Base-by-base conservation (phyloP, 2,329 filamentous ascomycete species). In the Thielaviopsis punctulata region DNA sequence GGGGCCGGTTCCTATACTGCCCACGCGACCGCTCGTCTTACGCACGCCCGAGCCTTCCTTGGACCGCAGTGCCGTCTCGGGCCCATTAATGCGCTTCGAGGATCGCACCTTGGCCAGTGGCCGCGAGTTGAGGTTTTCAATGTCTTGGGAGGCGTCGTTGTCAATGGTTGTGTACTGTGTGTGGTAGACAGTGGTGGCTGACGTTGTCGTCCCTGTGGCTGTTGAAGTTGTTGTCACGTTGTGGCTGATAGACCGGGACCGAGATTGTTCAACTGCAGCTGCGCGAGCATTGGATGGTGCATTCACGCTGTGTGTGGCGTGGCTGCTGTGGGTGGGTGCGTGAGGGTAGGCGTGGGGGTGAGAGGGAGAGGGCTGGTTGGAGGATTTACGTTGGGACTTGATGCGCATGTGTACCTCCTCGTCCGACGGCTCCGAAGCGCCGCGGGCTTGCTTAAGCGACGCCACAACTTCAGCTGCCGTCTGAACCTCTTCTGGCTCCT, bases 361-460 rank as follows among this genome's bases (percentile, higher is more conserved):
- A 7, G 49, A 47, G 36, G 53, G 53, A 1, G 53, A 55, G 10
- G 53, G 53, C 41, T 55, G 53, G 39, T 55, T 52, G 19, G 75
- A 83, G 39, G 69, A 69, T 68, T 81, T 85, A 59, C 75, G 82
- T 60, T 72, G 78, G 54, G 78, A 77, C 57, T 76, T 76, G 73
- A 86, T 79, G 48, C 87, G 82, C 45, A 94, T 68, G 61, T 88
- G 83, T 60, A 79, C 77, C 63, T 95, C 87, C 61, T 94, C 86
- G 56, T 95, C 88, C 19, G 82, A 84, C 62, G 92, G 85, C 23
- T 53, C 54, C 12, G 44, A 48, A 46, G 70, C 70, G 44, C 73
- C 75, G 18, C 75, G 73, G 13, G 78, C 80, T 41, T 76, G 73
- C 30, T 78, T 79, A 59, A 83, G 73, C 45, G 76, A 73, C 43